phyloP scores from a whole-genome alignment of 1,284 basidiomycete species.

The Ustilago xerochloae region DNA sequence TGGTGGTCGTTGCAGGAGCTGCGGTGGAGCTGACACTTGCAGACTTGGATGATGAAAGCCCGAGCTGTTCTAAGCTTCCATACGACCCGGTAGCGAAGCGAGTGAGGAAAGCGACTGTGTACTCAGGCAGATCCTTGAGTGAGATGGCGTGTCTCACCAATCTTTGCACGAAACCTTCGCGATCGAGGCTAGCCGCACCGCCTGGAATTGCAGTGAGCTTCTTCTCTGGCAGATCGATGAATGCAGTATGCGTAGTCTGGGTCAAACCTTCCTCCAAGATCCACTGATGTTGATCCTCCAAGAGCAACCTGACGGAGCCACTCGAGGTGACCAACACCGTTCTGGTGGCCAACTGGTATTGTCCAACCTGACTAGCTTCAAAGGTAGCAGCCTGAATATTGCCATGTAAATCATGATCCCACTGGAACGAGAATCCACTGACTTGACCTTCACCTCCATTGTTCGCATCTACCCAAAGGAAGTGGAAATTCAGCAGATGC shows the following conservation, averaged over 20 bases:
- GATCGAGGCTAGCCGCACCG: slow-evolving; percentile 48
- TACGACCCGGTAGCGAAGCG: slow-evolving; percentile 82
- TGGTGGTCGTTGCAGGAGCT: slow-evolving; percentile 29
- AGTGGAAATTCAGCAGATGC: slow-evolving; percentile 71
- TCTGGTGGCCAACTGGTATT: slow-evolving; percentile 71
- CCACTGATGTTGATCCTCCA: slow-evolving; percentile 77
- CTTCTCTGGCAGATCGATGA: slow-evolving; percentile 82
- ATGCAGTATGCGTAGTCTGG: slow-evolving; percentile 72
- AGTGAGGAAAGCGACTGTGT: slow-evolving; percentile 75
- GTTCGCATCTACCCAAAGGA: slow-evolving; percentile 74
- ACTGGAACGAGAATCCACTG: slow-evolving; percentile 77
- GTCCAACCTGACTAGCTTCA: slow-evolving; percentile 72
- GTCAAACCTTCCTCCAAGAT: slow-evolving; percentile 84
- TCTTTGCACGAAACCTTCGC: slow-evolving; percentile 74
- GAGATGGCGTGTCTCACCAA: slow-evolving; percentile 57
- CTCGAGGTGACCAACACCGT: slow-evolving; percentile 79
- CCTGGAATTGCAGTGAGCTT: slow-evolving; percentile 67
- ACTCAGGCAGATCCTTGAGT: slow-evolving; percentile 78
- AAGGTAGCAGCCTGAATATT: slow-evolving; percentile 72
- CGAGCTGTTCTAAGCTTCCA: slow-evolving; percentile 68
- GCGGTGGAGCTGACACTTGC: slow-evolving; percentile 5
- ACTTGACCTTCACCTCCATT: slow-evolving; percentile 73
- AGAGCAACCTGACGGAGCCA: slow-evolving; percentile 82
- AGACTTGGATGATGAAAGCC: slow-evolving; percentile 54
- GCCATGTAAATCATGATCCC: slow-evolving; percentile 79